A percentile compares a stretch with the other conserved stretches of the same genome.
These are phyloP conservation scores for Trypanosoma caninum DNA, from an alignment of 208 protist species.

Conservation along the genomic window DNA sequence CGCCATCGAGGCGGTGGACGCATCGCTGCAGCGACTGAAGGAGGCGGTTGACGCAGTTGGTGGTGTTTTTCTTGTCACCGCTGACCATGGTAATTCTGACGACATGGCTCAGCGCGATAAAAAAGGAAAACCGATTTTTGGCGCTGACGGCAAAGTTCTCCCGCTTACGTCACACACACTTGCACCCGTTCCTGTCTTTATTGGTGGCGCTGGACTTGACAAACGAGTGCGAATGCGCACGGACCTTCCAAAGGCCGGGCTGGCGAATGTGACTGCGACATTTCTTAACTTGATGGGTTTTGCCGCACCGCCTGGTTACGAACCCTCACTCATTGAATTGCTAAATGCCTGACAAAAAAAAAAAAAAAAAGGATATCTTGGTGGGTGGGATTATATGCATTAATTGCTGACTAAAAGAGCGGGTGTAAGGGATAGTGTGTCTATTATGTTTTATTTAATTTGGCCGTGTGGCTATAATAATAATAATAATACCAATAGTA, in stretches of 20 bases:
- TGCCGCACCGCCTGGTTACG: slow-evolving; percentile 86
- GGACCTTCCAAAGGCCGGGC: slow-evolving; percentile 82
- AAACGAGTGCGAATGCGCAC: slow-evolving; percentile 75
- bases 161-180: slow-evolving; percentile 93
- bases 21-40: slow-evolving; percentile 74
- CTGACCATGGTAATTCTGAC: slow-evolving; percentile 95
- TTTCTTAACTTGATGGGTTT: slow-evolving; percentile 94
- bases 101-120: slow-evolving; percentile 94
- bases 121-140: slow-evolving; percentile 83
- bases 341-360: background rate
- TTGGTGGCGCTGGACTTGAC: slow-evolving; percentile 86
- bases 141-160: slow-evolving; percentile 64
- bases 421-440: no score
- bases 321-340: slow-evolving; percentile 74
- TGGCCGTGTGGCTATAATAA: no score
- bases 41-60: slow-evolving; percentile 81
- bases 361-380: background rate
- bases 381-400: background rate
- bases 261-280: slow-evolving; percentile 93
- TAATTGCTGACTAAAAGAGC: background rate
- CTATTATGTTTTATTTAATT: no score
- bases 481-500: no score
- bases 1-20: slow-evolving; percentile 82
- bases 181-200: slow-evolving; percentile 90
- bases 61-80: slow-evolving; percentile 90